A percentile compares a stretch with the other conserved stretches of the same genome.
Evolutionary conservation across 345 rosid genomes (phyloP).

Genomic region (Capsella bursapastoris): DNA sequence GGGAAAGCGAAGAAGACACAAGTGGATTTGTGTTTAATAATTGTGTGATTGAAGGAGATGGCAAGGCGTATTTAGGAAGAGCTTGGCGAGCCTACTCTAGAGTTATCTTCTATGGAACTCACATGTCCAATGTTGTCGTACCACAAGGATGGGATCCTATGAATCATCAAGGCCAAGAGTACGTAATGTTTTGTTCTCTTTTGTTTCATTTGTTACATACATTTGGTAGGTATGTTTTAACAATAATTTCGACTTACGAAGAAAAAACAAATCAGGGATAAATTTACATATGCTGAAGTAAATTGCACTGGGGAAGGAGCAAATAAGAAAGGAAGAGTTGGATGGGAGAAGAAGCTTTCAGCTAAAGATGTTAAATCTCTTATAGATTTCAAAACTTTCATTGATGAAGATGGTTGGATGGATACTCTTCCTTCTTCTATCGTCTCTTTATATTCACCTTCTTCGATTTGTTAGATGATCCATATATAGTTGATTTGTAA

Average conservation of each 20-base stretch:
- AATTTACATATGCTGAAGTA: constrained; percentile 43
- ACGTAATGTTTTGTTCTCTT: constrained; percentile 23
- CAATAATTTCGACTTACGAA: not conserved
- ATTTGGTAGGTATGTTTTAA: constrained; percentile 3
- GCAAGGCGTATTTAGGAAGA: constrained; percentile 50
- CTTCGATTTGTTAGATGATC: not conserved
- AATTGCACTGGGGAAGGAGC: constrained; percentile 51
- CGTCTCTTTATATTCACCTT: not conserved
- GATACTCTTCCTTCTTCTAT: constrained; percentile 42
- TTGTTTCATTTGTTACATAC: not conserved
- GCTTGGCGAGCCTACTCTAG: constrained; percentile 48
- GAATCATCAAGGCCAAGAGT: constrained; percentile 46
- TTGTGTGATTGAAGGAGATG: constrained; percentile 41
- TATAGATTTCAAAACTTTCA: constrained; percentile 35
- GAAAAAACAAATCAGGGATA: constrained; percentile 16
- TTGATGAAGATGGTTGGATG: constrained; percentile 52
- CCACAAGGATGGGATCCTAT: constrained; percentile 56
- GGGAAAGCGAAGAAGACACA: constrained; percentile 15
- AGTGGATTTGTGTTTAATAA: constrained; percentile 48
- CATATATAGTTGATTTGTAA: not conserved
- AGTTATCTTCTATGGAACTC: constrained; percentile 43
- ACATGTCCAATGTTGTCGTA: constrained; percentile 30
- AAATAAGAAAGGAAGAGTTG: constrained; percentile 43
- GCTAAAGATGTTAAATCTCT: not conserved
- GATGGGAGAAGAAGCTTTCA: constrained; percentile 52